Evolutionary conservation across 345 rosid species (phyloP), one percentile per base, ranked within the genome.

Genomic region (Cardamine resedifolia): DNA sequence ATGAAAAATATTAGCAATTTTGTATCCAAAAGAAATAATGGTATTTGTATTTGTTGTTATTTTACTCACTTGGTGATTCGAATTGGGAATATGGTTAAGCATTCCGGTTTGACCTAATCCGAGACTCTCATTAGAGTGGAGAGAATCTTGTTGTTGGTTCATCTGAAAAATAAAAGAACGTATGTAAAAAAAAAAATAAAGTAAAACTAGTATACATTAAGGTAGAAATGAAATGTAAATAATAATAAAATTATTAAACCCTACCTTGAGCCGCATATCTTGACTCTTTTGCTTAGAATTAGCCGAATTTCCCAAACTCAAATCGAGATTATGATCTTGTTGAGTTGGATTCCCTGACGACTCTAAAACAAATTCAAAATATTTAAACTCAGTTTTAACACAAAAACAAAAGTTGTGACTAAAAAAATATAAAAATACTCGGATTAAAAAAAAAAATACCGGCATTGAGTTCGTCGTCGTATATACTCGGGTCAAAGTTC

Each of bases 281-380:
- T 71, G 80, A 77, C 68, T 45, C 72, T 64, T 77, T 31, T 65
- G 72, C 43, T 65, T 77, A 1, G 80, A 64, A 64, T 70, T 77
- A 58, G 38, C 76, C 63, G 89, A 85, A 72, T 81, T 86, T 34
- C 99, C 99, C 61, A 96, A 79, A 81, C 99, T 96, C 82, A 96
- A 80, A 75, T 96, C 99, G 70, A 92, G 97, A 59, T 88, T 88
- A 53, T 92, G 96, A 69, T 77, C 76, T 58, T 64, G 80, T 58
- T 74, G 80, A 61, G 78, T 75, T 9, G 21, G 56, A 73, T 66
- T 79, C 41, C 85, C 81, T 38, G 91, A 80, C 15, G 85, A 74
- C 80, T 84, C 84, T 83, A 56, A 19, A 66, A 41, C 33, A 51
- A 50, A 34, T 21, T 10, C 19, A 70, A 20, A 21, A 20, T 4